Conservation (phyloP, 352 stramenopile species). For the Phytophthora tubulina region DNA sequence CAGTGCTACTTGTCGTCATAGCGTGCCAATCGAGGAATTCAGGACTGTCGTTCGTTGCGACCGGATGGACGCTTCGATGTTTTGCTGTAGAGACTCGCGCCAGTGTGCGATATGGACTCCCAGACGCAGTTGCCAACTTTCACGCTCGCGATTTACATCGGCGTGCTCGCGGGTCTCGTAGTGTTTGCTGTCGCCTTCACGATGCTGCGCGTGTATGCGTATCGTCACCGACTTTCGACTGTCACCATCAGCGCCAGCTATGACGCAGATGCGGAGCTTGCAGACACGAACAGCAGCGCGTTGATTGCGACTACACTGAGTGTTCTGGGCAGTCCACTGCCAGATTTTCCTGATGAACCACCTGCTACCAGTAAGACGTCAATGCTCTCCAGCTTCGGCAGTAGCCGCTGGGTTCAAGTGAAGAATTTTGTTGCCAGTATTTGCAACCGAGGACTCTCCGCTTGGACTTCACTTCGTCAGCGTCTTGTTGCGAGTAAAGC, state of each 20-base stretch:
- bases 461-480: slow-evolving; percentile 15
- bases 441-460: slow-evolving; percentile 3
- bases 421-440: slow-evolving; percentile 24
- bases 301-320: slow-evolving; percentile 41
- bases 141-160: slow-evolving; percentile 35
- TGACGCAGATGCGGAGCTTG: slow-evolving; percentile 16
- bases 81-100: not conserved
- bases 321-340: slow-evolving; percentile 26
- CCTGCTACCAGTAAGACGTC: slow-evolving; percentile 21
- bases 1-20: not conserved
- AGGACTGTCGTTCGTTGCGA: slow-evolving; percentile 1
- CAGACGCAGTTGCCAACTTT: slow-evolving; percentile 37
- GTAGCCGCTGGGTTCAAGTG: slow-evolving; percentile 21
- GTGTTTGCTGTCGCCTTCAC: slow-evolving; percentile 24
- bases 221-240: slow-evolving; percentile 32
- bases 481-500: slow-evolving; percentile 4
- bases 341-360: slow-evolving; percentile 15
- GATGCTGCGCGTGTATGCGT: slow-evolving; percentile 34
- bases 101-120: slow-evolving; percentile 37
- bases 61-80: slow-evolving; percentile 10
- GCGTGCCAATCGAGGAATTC: slow-evolving; percentile 7
- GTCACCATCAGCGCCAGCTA: slow-evolving; percentile 18
- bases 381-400: slow-evolving; percentile 14
- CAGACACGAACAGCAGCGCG: slow-evolving; percentile 12
- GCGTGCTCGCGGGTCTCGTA: slow-evolving; percentile 26